Evolutionary conservation across 768 basidiomycete species (phyloP).

Genomic region (Podaxis carcinomalis): DNA sequence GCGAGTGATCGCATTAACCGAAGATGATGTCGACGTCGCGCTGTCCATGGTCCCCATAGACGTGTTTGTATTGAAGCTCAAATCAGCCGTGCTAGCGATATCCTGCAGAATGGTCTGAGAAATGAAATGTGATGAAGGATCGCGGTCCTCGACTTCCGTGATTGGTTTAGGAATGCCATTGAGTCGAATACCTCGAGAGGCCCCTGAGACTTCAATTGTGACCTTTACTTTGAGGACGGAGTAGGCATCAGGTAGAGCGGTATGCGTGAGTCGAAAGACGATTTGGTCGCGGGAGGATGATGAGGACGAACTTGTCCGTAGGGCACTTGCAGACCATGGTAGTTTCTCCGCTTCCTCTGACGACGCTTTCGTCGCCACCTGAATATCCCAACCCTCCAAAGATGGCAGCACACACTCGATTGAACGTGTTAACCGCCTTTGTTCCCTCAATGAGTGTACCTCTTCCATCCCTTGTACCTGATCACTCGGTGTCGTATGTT

Average conservation of each 20-base stretch:
- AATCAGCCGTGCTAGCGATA: slow-evolving; percentile 61
- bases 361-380: slow-evolving; percentile 69
- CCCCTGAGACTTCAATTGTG: slow-evolving; percentile 74
- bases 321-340: slow-evolving; percentile 68
- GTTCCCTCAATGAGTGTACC: slow-evolving; percentile 59
- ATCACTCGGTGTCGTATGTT: slow-evolving; percentile 28
- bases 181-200: slow-evolving; percentile 73
- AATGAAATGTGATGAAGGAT: slow-evolving; percentile 54
- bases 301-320: slow-evolving; percentile 38
- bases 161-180: slow-evolving; percentile 80
- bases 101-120: slow-evolving; percentile 69
- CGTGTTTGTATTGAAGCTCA: slow-evolving; percentile 65
- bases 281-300: slow-evolving; percentile 42
- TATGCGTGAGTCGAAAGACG: slow-evolving; percentile 68
- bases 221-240: slow-evolving; percentile 78
- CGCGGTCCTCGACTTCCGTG: slow-evolving; percentile 60
- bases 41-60: slow-evolving; percentile 52
- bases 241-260: slow-evolving; percentile 65
- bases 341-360: slow-evolving; percentile 66
- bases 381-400: slow-evolving; percentile 83
- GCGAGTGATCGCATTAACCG: slow-evolving; percentile 29
- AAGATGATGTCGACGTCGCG: slow-evolving; percentile 33
- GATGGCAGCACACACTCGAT: slow-evolving; percentile 80
- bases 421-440: slow-evolving; percentile 65
- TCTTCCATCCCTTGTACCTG: slow-evolving; percentile 54